Conservation (phyloP, 139 green algal genomes). For the Coelastrella sp. region DNA sequence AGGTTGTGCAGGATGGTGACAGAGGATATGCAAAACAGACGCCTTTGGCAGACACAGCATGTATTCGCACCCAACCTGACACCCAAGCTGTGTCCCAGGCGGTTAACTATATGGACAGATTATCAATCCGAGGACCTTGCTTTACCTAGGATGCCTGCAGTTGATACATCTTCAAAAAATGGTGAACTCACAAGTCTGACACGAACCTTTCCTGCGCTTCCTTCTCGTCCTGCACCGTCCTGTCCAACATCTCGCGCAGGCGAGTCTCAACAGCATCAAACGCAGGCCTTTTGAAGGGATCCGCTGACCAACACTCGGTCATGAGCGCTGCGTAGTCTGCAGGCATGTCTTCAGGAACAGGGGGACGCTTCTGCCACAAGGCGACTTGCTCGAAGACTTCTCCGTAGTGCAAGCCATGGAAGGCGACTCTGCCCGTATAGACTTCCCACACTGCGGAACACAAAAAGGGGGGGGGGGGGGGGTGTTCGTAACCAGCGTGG, state of each 20-base stretch:
- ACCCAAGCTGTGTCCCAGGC: no score
- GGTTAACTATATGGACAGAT: no score
- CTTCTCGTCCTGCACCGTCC: not conserved
- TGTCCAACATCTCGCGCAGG: slow-evolving; percentile 1
- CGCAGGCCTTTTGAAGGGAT: slow-evolving; percentile 55
- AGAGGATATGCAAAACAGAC: no score
- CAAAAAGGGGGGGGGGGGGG: no score
- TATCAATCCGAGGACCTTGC: no score
- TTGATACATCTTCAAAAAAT: no score
- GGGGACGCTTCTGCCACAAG: slow-evolving; percentile 70
- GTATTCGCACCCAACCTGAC: no score
- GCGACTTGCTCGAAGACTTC: slow-evolving; percentile 44
- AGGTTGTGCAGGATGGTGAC: no score
- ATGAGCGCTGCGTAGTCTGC: slow-evolving; percentile 56
- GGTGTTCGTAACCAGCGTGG: no score
- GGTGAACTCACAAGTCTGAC: slow-evolving; percentile 9
- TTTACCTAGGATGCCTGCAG: no score
- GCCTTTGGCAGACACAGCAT: no score
- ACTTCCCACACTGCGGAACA: not conserved
- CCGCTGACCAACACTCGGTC: slow-evolving; percentile 60
- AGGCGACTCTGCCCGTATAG: not conserved
- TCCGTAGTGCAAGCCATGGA: slow-evolving; percentile 36
- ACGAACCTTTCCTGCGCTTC: slow-evolving; percentile 7
- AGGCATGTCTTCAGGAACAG: slow-evolving; percentile 43
- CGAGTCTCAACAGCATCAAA: slow-evolving; percentile 50